phyloP scores from a whole-genome alignment of 176 grass and related monocot genomes.

The Pharus latifolius region DNA sequence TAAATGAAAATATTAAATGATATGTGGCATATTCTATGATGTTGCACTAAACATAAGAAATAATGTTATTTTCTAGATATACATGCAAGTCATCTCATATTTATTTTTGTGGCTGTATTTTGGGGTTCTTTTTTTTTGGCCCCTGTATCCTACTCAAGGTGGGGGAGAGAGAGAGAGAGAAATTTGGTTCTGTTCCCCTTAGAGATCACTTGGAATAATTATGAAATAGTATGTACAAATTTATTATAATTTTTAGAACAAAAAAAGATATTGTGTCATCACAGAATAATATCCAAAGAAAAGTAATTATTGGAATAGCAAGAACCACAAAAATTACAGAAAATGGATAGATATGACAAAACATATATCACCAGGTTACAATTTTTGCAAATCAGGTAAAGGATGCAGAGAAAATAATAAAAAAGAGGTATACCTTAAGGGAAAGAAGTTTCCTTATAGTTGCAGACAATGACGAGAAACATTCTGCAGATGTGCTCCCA shows the following conservation, averaged over 20 bases:
- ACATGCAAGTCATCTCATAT: too few species aligned
- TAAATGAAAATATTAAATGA: neutral
- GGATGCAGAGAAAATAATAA: constrained; percentile 10
- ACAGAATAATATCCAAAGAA: neutral
- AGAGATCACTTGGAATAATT: too few species aligned
- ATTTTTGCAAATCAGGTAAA: neutral
- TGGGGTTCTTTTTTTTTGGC: too few species aligned
- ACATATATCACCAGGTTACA: neutral
- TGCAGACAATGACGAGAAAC: constrained; percentile 38
- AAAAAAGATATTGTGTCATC: neutral
- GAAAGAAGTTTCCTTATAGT: constrained; percentile 55
- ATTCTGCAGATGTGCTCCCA: constrained; percentile 21
- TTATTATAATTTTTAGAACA: neutral
- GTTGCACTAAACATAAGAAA: constrained; percentile 2
- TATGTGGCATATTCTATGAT: neutral
- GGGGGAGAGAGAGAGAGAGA: too few species aligned
- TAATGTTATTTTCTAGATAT: neutral
- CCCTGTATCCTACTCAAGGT: too few species aligned
- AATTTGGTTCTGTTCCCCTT: too few species aligned
- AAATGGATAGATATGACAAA: constrained; percentile 2
- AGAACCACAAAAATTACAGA: neutral
- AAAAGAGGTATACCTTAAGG: constrained; percentile 63
- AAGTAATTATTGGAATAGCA: neutral
- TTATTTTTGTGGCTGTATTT: too few species aligned
- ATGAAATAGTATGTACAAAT: too few species aligned